These are phyloP conservation scores for Aspergillus mulundensis DNA, from an alignment of 495 filamentous ascomycete species.

Conservation along the genomic window DNA sequence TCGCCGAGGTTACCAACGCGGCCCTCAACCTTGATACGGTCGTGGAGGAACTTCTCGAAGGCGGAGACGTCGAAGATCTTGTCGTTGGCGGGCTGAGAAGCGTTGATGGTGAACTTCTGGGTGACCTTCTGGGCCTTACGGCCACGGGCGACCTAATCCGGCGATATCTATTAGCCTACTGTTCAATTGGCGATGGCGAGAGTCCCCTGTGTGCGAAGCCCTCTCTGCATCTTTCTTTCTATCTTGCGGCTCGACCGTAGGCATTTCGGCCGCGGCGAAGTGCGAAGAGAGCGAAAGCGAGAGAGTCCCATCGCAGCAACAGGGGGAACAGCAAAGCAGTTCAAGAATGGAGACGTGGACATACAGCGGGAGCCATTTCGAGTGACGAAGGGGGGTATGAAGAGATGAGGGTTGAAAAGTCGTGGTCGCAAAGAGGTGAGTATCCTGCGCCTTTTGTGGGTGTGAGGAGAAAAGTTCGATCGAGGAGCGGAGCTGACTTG, in stretches of 20 bases:
- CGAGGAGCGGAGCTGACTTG: not conserved
- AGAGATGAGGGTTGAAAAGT: conserved; percentile 20
- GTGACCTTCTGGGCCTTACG: conserved; percentile 66
- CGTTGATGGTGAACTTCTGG: conserved; percentile 96
- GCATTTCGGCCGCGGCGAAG: conserved; percentile 2
- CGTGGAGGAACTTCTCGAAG: conserved; percentile 99
- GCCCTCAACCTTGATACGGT: conserved; percentile 99
- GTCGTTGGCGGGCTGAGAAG: conserved; percentile 92
- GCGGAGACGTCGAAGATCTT: conserved; percentile 99
- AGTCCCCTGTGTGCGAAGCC: conserved; percentile 15
- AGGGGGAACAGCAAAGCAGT: conserved; percentile 84
- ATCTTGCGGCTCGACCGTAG: not conserved
- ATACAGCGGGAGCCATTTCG: conserved; percentile 65
- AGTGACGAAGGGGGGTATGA: conserved; percentile 22
- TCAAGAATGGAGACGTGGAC: conserved; percentile 49
- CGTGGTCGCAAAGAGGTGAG: conserved; percentile 55
- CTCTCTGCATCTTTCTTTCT: not conserved
- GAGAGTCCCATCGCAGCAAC: not conserved
- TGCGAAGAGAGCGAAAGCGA: not conserved
- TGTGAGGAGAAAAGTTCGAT: conserved; percentile 25
- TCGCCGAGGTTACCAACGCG: conserved; percentile 98
- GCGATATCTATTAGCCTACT: conserved; percentile 77
- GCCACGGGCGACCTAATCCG: conserved; percentile 43
- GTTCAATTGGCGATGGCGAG: conserved; percentile 71
- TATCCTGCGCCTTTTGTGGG: conserved; percentile 50